phyloP scores from a whole-genome alignment of 805 yeast species.

The Pichia exigua region DNA sequence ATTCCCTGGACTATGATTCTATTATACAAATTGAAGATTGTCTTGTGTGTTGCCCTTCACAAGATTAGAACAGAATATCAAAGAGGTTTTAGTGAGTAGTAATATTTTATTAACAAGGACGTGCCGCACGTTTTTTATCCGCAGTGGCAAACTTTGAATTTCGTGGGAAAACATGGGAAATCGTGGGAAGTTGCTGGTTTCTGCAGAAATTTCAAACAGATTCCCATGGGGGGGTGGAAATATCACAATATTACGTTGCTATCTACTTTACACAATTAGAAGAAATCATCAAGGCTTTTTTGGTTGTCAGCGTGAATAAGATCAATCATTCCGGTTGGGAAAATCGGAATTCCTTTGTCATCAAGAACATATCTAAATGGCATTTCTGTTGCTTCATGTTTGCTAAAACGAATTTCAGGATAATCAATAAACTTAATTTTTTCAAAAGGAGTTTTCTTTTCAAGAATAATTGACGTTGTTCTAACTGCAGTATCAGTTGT shows the following conservation, averaged over 20 bases:
- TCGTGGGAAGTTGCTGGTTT: neutral
- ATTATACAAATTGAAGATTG: neutral
- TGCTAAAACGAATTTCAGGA: conserved; percentile 85
- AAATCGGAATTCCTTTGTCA: conserved; percentile 57
- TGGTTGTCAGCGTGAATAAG: conserved; percentile 81
- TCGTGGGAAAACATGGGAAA: no score
- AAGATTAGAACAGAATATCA: no score
- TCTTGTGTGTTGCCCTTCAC: neutral
- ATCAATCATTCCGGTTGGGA: conserved; percentile 88
- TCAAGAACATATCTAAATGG: conserved; percentile 87
- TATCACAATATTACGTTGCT: neutral
- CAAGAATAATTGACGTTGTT: conserved; percentile 76
- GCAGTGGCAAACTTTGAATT: neutral
- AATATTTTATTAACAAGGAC: neutral
- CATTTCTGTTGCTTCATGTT: conserved; percentile 93
- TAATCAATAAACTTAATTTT: conserved; percentile 81
- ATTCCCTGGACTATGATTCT: neutral
- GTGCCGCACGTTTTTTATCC: neutral
- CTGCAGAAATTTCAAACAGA: neutral
- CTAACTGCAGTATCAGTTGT: conserved; percentile 96
- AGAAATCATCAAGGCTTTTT: conserved; percentile 68
- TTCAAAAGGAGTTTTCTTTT: conserved; percentile 46
- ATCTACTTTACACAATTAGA: conserved; percentile 18
- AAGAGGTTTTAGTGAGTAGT: no score
- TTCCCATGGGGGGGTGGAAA: neutral